phyloP scores from a whole-genome alignment of 108 stramenopile species.

The Conticribra weissflogii region DNA sequence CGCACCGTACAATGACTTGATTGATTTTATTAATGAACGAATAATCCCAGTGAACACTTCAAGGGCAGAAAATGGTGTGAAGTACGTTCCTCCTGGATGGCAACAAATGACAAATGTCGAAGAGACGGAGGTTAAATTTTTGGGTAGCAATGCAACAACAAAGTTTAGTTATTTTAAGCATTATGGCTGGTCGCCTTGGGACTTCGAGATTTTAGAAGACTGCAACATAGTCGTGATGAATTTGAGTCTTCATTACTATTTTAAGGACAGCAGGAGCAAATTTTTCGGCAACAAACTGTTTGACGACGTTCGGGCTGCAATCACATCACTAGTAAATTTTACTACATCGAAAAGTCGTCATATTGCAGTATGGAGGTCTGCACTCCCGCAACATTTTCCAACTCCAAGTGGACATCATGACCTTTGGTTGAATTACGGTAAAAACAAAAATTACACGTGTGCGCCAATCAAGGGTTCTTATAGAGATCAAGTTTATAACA shows the following conservation, averaged over 20 bases:
- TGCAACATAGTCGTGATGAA: slow-evolving; percentile 25
- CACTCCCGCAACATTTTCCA: slow-evolving; percentile 31
- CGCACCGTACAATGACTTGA: not conserved
- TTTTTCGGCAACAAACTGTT: not conserved
- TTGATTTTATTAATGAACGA: not conserved
- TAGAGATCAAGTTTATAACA: slow-evolving; percentile 10
- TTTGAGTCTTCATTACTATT: slow-evolving; percentile 21
- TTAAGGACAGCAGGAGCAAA: not conserved
- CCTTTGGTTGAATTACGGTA: not conserved
- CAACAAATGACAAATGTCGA: slow-evolving; percentile 6
- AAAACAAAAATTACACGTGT: not conserved
- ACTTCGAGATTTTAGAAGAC: slow-evolving; percentile 13
- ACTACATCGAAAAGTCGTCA: slow-evolving; percentile 1
- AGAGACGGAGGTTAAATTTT: slow-evolving; percentile 10
- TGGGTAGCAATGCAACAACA: not conserved
- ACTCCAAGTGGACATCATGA: slow-evolving; percentile 19
- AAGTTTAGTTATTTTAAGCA: slow-evolving; percentile 9
- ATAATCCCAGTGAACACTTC: slow-evolving; percentile 6
- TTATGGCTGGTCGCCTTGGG: slow-evolving; percentile 34
- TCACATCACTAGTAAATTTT: slow-evolving; percentile 17
- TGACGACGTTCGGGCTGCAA: slow-evolving; percentile 16
- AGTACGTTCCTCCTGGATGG: not conserved
- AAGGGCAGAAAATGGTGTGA: not conserved
- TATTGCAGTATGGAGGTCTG: slow-evolving; percentile 24
- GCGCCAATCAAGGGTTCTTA: not conserved